phyloP scores from a whole-genome alignment of 2,329 filamentous ascomycete species.

The Aureobasidium sp. region DNA sequence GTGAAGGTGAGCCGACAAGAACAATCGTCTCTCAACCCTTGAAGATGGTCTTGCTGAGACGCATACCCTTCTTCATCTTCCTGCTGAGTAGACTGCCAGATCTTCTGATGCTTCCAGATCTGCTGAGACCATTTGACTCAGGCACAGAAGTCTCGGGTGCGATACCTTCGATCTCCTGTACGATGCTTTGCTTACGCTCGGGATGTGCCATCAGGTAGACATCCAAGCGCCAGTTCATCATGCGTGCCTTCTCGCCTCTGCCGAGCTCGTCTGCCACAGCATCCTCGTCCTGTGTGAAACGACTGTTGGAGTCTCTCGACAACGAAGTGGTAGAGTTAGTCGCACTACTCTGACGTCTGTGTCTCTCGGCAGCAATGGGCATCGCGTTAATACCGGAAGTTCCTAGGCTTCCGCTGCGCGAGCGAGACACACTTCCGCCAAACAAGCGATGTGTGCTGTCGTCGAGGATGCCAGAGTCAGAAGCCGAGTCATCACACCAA shows the following conservation, averaged over 20 bases:
- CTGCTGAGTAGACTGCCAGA: conserved; percentile 10
- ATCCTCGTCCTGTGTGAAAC: conserved; percentile 14
- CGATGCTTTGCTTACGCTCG: conserved; percentile 23
- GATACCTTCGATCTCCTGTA: not conserved
- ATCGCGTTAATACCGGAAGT: conserved; percentile 20
- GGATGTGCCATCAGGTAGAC: conserved; percentile 27
- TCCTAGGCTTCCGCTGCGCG: conserved; percentile 17
- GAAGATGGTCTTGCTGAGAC: conserved; percentile 22
- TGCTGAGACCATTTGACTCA: not conserved
- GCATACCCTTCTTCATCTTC: conserved; percentile 22
- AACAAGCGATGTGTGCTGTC: conserved; percentile 41
- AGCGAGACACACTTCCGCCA: conserved; percentile 36
- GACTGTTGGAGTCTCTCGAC: conserved; percentile 23
- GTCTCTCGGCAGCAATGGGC: conserved; percentile 16
- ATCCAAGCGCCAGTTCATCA: conserved; percentile 30
- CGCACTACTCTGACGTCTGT: conserved; percentile 17
- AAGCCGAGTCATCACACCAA: conserved; percentile 32
- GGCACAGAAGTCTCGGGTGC: not conserved
- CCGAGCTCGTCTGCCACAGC: conserved; percentile 19
- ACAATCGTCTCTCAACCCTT: conserved; percentile 18
- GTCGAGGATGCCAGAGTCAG: conserved; percentile 27
- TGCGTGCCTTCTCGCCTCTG: conserved; percentile 25
- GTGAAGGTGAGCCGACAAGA: not conserved
- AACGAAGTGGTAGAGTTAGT: conserved; percentile 22
- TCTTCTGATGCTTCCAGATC: conserved; percentile 5